Evolutionary conservation across 495 filamentous ascomycete species (phyloP).

Genomic region (Thermothielavioides terrestris): DNA sequence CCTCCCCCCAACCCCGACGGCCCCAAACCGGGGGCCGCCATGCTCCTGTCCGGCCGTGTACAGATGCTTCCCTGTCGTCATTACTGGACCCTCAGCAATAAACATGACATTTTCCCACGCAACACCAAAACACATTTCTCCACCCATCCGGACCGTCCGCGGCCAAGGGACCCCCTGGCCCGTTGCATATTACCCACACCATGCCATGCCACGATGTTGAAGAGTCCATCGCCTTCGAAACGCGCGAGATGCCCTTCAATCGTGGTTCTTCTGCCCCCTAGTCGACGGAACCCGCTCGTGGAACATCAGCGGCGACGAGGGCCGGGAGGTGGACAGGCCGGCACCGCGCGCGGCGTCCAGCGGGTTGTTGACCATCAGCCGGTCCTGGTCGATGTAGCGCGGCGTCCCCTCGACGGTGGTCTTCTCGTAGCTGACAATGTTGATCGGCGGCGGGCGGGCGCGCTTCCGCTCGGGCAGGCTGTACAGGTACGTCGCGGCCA

Average conservation of each 20-base stretch:
- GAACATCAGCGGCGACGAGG: constrained; percentile 52
- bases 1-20: background rate
- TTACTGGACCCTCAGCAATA: too few relatives aligned
- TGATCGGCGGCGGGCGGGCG: constrained; percentile 62
- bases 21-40: constrained; percentile 2
- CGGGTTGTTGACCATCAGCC: constrained; percentile 26
- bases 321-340: constrained; percentile 54
- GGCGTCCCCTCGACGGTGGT: constrained; percentile 44
- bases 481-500: constrained; percentile 79
- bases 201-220: background rate
- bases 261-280: constrained; percentile 32
- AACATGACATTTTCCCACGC: too few relatives aligned
- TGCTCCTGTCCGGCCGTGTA: background rate
- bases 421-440: constrained; percentile 69
- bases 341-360: constrained; percentile 43
- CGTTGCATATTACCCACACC: background rate
- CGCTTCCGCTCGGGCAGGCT: constrained; percentile 49
- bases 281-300: constrained; percentile 39
- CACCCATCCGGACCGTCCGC: too few relatives aligned
- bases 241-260: too few relatives aligned
- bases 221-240: background rate
- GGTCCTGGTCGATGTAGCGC: constrained; percentile 23
- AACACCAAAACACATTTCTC: too few relatives aligned
- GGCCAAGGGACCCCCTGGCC: too few relatives aligned
- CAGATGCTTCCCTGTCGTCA: background rate